Percentiles rank a stretch among this genome's conserved stretches.
Evolutionary conservation across 2,329 filamentous ascomycete species (phyloP).

Genomic region (Penicillium brevicompactum): DNA sequence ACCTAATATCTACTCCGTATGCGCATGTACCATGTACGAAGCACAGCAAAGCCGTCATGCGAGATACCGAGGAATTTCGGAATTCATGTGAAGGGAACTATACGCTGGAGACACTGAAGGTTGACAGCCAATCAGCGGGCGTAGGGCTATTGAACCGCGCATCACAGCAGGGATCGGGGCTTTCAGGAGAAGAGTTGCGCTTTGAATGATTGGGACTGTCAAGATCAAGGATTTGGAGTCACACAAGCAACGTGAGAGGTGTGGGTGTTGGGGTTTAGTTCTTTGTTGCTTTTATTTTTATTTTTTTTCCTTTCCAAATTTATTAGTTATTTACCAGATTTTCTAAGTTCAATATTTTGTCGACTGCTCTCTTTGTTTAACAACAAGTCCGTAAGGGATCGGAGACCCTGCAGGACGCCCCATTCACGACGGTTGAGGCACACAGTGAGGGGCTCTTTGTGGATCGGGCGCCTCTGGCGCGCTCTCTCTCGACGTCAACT

Average conservation of each 20-base stretch:
- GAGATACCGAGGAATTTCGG: slow-evolving; percentile 4
- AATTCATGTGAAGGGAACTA: slow-evolving; percentile 21
- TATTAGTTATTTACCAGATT: neutral
- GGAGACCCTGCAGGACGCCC: slow-evolving; percentile 21
- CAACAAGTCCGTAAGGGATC: slow-evolving; percentile 16
- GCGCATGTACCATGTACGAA: slow-evolving; percentile 8
- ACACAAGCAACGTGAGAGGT: neutral
- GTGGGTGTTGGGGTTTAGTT: too few species aligned
- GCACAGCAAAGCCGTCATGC: slow-evolving; percentile 6
- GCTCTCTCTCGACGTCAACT: slow-evolving; percentile 1
- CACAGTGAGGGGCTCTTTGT: slow-evolving; percentile 12
- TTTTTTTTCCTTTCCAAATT: too few species aligned
- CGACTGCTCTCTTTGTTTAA: neutral
- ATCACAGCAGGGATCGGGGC: slow-evolving; percentile 14
- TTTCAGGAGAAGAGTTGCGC: slow-evolving; percentile 14
- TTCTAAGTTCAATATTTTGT: neutral
- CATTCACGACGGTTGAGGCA: slow-evolving; percentile 13
- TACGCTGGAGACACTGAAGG: neutral
- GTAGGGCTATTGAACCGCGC: slow-evolving; percentile 1
- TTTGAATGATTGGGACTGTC: slow-evolving; percentile 11
- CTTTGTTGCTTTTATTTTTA: neutral
- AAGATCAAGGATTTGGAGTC: neutral
- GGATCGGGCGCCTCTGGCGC: slow-evolving; percentile 8
- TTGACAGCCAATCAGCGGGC: slow-evolving; percentile 11
- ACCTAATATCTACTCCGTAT: neutral